phyloP scores from a whole-genome alignment of 441 rosid genomes.

The Aquilaria agallochum region DNA sequence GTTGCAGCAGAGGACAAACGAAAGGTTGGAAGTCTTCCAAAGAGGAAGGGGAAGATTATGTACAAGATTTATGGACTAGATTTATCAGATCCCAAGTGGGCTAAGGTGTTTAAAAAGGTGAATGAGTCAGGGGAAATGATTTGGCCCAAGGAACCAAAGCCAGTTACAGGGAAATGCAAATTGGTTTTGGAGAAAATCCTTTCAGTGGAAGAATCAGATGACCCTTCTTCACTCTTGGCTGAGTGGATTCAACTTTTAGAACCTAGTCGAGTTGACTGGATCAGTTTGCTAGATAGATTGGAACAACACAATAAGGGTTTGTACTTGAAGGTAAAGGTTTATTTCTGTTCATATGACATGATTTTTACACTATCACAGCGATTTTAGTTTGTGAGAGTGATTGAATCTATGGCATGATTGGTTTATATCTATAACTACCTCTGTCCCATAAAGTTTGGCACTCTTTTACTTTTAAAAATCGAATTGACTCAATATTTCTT shows the following conservation, averaged over 20 bases:
- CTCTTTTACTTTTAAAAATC: no score
- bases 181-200: constrained; percentile 62
- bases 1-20: constrained; percentile 29
- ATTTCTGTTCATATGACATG: neutral
- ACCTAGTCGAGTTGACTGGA: constrained; percentile 83
- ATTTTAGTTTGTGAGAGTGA: no score
- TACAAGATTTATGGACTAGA: constrained; percentile 92
- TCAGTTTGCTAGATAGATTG: constrained; percentile 59
- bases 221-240: constrained; percentile 54
- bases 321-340: constrained; percentile 55
- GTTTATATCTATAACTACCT: no score
- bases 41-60: constrained; percentile 76
- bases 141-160: constrained; percentile 72
- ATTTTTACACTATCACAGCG: neutral
- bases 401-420: no score
- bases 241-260: constrained; percentile 76
- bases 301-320: constrained; percentile 37
- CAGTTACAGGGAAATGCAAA: constrained; percentile 69
- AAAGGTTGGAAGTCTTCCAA: constrained; percentile 57
- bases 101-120: constrained; percentile 52
- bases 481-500: no score
- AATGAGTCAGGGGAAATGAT: constrained; percentile 53
- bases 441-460: no score
- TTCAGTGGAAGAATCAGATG: constrained; percentile 55
- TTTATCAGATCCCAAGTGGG: constrained; percentile 76